Evolutionary conservation across 768 basidiomycete species (phyloP), one percentile per base, ranked within the genome.

Genomic region (Pleurotus giganteus): DNA sequence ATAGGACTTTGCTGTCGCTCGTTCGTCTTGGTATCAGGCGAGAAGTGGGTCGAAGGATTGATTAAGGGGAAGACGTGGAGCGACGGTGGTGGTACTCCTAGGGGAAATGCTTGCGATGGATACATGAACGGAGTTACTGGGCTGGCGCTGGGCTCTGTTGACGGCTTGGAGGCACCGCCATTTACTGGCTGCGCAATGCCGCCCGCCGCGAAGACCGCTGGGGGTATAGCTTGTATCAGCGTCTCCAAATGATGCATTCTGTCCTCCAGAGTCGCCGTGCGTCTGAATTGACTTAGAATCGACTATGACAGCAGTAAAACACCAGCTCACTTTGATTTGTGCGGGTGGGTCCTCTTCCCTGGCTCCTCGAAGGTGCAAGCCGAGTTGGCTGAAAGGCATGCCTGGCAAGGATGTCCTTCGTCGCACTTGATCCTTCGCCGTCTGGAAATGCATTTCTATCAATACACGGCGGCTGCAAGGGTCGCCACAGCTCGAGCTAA

Each of bases 231-330:
- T 58, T 91, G 87, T 43, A 93, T 91, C 44, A 92, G 77, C 8
- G 85, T 86, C 67, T 93, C 91, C 11, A 93, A 79, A 59, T 91
- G 90, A 61, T 91, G 88, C 90, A 93, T 92, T 27, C 91, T 79
- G 64, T 92, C 91, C 67, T 93, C 91, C 57, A 93, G 78, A 31
- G 90, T 91, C 50, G 89, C 83, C 9, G 90, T 88, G 36, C 88
- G 83, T 69, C 89, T 51, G 11, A 59, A 56, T 27, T 61, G 42
- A 28, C 45, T 24, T 31, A 21, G 15, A 12, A 42, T 29, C 34
- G 37, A 23, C 36, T 43, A 47, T 21, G n/a, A 19, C 23, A 8
- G 34, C 47, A 45, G 29, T 32, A 19, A 15, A 42, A 27, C 15
- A 42, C n/a, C 34, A 36, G 74, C 88, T 60, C 64, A 90, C 88